Evolutionary conservation across 352 stramenopile genomes (phyloP).

Genomic region (Pythium coloratum): DNA sequence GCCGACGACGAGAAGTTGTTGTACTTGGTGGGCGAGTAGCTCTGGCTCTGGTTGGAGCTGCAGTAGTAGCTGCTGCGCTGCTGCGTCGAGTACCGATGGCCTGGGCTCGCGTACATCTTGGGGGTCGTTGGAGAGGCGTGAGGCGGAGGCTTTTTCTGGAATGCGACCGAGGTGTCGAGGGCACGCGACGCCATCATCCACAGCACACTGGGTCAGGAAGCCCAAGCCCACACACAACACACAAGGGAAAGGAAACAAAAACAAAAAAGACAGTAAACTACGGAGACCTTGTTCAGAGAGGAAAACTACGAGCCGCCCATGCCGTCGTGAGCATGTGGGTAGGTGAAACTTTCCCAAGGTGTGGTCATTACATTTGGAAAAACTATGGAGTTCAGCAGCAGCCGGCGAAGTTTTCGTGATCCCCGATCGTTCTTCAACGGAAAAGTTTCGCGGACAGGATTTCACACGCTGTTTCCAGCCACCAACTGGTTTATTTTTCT

Average conservation of each 20-base stretch:
- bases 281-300: not conserved
- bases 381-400: slow-evolving; percentile 28
- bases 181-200: not conserved
- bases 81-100: slow-evolving; percentile 19
- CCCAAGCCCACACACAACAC: not conserved
- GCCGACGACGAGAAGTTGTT: slow-evolving; percentile 8
- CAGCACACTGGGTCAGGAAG: not conserved
- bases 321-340: slow-evolving; percentile 4
- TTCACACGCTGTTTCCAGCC: slow-evolving; percentile 12
- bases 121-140: not conserved
- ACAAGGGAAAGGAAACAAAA: slow-evolving; percentile 10
- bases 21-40: slow-evolving; percentile 31
- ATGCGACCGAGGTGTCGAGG: slow-evolving; percentile 10
- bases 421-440: slow-evolving; percentile 32
- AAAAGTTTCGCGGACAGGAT: slow-evolving; percentile 28
- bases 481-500: slow-evolving; percentile 19
- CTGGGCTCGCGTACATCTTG: slow-evolving; percentile 23
- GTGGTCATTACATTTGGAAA: slow-evolving; percentile 10
- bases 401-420: slow-evolving; percentile 11
- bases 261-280: slow-evolving; percentile 15
- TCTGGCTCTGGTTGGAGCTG: slow-evolving; percentile 28
- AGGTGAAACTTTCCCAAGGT: slow-evolving; percentile 12
- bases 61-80: slow-evolving; percentile 18
- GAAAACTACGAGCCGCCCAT: slow-evolving; percentile 9
- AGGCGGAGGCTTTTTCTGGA: slow-evolving; percentile 29